These are phyloP conservation scores for Periconia digitata DNA, from an alignment of 2,329 filamentous ascomycete species.

Conservation along the genomic window DNA sequence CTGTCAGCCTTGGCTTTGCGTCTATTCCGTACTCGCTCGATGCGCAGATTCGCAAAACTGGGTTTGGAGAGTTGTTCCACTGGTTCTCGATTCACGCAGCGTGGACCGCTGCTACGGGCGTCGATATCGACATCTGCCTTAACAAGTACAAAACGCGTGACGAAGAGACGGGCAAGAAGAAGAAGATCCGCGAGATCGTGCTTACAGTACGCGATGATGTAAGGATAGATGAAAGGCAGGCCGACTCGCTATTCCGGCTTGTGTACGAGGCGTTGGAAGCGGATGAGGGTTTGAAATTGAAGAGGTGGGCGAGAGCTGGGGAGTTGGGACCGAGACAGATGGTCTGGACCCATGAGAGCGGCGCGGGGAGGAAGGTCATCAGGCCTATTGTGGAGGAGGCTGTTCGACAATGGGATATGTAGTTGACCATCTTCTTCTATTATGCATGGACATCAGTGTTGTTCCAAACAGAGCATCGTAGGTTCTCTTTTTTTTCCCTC, in stretches of 20 bases:
- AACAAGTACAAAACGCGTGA: constrained; percentile 51
- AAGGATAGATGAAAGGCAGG: constrained; percentile 48
- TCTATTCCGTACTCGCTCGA: constrained; percentile 52
- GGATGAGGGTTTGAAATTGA: constrained; percentile 41
- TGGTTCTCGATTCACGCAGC: constrained; percentile 54
- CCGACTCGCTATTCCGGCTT: constrained; percentile 45
- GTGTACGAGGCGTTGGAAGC: constrained; percentile 47
- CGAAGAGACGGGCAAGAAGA: constrained; percentile 43
- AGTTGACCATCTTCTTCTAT: too few species aligned
- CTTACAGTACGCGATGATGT: constrained; percentile 50
- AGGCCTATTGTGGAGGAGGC: constrained; percentile 51
- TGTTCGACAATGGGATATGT: constrained; percentile 43
- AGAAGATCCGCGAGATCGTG: constrained; percentile 51
- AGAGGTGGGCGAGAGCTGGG: constrained; percentile 47
- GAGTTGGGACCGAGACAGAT: constrained; percentile 50
- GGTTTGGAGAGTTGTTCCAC: constrained; percentile 51
- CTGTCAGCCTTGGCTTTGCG: constrained; percentile 50
- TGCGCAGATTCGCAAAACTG: constrained; percentile 49
- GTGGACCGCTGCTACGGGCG: constrained; percentile 50
- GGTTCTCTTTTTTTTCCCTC: too few species aligned
- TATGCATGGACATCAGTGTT: too few species aligned
- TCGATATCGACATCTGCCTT: constrained; percentile 49
- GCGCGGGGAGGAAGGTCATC: constrained; percentile 49
- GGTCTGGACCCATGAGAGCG: constrained; percentile 48
- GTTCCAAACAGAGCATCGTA: too few species aligned